phyloP scores from a whole-genome alignment of 2,329 filamentous ascomycete genomes.

The Elsinoe fawcettii region DNA sequence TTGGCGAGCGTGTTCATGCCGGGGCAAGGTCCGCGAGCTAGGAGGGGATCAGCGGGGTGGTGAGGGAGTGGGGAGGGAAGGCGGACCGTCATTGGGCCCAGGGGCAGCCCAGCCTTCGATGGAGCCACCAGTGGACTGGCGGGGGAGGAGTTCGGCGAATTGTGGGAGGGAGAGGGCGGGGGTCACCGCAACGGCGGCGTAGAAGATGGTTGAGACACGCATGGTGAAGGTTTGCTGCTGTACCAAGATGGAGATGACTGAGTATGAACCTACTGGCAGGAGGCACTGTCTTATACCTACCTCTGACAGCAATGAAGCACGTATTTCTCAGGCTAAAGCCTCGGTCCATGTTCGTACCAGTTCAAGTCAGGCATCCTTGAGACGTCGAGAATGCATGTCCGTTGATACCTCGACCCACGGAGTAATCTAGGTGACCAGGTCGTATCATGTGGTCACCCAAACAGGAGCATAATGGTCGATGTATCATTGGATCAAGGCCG shows the following conservation, averaged over 20 bases:
- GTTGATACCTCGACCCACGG: constrained; percentile 9
- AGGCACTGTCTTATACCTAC: constrained; percentile 9
- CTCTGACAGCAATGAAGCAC: not conserved
- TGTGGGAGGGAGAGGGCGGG: constrained; percentile 7
- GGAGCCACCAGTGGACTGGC: constrained; percentile 9
- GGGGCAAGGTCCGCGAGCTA: constrained; percentile 26
- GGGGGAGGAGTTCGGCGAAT: not conserved
- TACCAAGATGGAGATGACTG: not conserved
- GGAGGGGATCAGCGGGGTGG: not conserved
- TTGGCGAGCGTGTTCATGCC: constrained; percentile 24
- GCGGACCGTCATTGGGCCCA: constrained; percentile 2
- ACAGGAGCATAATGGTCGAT: constrained; percentile 1
- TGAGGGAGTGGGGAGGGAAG: not conserved
- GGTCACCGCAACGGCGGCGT: not conserved
- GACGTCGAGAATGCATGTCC: constrained; percentile 1
- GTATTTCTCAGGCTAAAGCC: not conserved
- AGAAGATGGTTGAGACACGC: not conserved
- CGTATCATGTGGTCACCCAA: constrained; percentile 5
- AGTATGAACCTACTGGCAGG: not conserved
- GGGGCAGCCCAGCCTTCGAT: constrained; percentile 1
- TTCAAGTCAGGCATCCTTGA: not conserved
- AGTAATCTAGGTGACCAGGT: constrained; percentile 4
- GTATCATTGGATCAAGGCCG: not conserved
- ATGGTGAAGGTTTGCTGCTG: constrained; percentile 1
- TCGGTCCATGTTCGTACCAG: not conserved